phyloP scores from a whole-genome alignment of 2,329 filamentous ascomycete genomes.

The Exophiala bonariae region DNA sequence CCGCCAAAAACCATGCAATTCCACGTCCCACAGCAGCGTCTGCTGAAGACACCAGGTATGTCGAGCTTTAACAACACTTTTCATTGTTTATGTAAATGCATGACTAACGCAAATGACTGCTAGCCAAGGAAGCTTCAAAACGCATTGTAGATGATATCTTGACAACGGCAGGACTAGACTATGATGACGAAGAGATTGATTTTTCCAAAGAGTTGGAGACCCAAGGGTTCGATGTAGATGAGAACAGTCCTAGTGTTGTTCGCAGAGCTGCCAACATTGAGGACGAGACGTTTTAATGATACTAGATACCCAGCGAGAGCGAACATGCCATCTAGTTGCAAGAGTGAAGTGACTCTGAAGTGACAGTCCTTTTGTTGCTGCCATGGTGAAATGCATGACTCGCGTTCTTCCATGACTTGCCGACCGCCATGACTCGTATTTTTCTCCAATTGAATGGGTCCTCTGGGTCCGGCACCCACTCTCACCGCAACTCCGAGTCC shows the following conservation, averaged over 20 bases:
- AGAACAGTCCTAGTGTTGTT: conserved; percentile 48
- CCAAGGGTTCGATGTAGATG: conserved; percentile 35
- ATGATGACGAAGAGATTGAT: conserved; percentile 29
- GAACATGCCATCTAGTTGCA: too few species aligned
- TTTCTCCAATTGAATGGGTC: too few species aligned
- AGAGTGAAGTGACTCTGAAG: too few species aligned
- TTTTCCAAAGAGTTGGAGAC: conserved; percentile 30
- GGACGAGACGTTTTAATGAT: conserved; percentile 46
- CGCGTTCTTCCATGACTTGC: too few species aligned
- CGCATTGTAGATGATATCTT: conserved; percentile 51
- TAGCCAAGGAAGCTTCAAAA: conserved; percentile 51
- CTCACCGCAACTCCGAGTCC: too few species aligned
- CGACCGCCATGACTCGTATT: too few species aligned
- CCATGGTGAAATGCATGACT: too few species aligned
- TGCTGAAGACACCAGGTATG: conserved; percentile 51
- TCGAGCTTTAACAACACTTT: not conserved
- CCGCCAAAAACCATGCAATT: conserved; percentile 74
- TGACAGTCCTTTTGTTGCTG: too few species aligned
- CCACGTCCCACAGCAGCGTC: conserved; percentile 49
- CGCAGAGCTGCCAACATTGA: conserved; percentile 41
- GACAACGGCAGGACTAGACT: conserved; percentile 43
- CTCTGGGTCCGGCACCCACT: too few species aligned
- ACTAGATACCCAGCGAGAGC: not conserved
- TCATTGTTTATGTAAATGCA: not conserved
- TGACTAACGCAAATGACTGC: not conserved